phyloP scores from a whole-genome alignment of 2,329 filamentous ascomycete genomes.

The Aspergillaceae sp. region DNA sequence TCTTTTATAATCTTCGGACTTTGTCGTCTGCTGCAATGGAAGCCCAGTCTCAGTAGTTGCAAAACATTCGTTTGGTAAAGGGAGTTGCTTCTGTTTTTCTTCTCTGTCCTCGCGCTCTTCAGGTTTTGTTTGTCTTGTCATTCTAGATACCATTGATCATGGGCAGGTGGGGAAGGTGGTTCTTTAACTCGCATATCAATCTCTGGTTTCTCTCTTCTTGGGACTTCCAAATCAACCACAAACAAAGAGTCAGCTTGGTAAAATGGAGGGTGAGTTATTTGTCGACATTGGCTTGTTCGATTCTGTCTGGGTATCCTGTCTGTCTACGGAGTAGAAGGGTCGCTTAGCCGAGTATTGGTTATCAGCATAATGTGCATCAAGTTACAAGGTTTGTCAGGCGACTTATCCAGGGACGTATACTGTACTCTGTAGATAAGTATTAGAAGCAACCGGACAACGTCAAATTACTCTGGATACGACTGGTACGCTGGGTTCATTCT shows the following conservation, averaged over 20 bases:
- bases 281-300: background rate
- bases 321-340: background rate
- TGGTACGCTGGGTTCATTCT: too few species aligned
- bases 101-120: background rate
- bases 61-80: background rate
- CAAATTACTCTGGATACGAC: too few species aligned
- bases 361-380: too few species aligned
- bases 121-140: background rate
- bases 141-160: background rate
- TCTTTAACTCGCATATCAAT: too few species aligned
- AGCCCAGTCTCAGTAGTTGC: background rate
- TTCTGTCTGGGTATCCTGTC: background rate
- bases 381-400: too few species aligned
- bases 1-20: slow-evolving; percentile 60
- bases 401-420: too few species aligned
- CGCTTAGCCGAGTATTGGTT: too few species aligned
- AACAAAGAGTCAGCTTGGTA: background rate
- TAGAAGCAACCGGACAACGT: too few species aligned
- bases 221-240: background rate
- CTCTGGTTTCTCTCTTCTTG: background rate
- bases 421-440: too few species aligned
- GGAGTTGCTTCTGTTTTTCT: background rate
- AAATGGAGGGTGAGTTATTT: background rate
- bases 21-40: slow-evolving; percentile 8
- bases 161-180: background rate